Base-by-base conservation (phyloP, 1,284 basidiomycete species). In the Polyporus tsugae region DNA sequence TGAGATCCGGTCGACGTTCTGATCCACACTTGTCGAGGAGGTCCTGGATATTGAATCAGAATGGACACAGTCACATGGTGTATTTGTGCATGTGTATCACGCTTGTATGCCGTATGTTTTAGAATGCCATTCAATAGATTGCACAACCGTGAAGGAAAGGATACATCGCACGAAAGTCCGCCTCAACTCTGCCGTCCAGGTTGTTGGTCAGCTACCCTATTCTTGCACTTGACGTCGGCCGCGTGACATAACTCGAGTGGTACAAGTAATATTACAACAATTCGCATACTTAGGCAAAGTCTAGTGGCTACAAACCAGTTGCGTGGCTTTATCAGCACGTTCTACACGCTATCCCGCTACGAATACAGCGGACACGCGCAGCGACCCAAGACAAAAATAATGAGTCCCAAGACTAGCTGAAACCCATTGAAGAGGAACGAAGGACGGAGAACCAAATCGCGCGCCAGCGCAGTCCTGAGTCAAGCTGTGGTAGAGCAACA, bases 251-350 rank as follows among this genome's bases (percentile, higher is more conserved):
- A 52, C n/a, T 52, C n/a, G 9, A 9, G 46, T 25, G 46, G 46
- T 29, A 55, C 52, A 55, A 17, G 9, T 55, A 55, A 17, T 55
- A 35, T 55, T 55, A 29, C 52, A 55, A 33, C 52, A 52, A 9
- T 35, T 22, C 13, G 29, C 52, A 29, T 55, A 29, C 29, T 29
- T 29, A 29, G 22, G 52, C 52, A 55, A 35, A 15, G 52, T 55
- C 52, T 55, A 55, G 33, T 55, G 17, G 52, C 52, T 55, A 55
- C 52, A 55, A 55, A 55, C 52, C 52, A 55, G 52, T 19, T 35
- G 52, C 52, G 29, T 55, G 25, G 35, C 52, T 55, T 15, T 35
- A 15, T 25, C 52, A 33, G 17, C 52, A 55, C 15, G 17, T 25
- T 52, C 22, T 55, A 33, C 33, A 35, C 52, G 29, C 22, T 25